phyloP scores from a whole-genome alignment of 2,329 filamentous ascomycete species.

The Trichoderma semiorbis region DNA sequence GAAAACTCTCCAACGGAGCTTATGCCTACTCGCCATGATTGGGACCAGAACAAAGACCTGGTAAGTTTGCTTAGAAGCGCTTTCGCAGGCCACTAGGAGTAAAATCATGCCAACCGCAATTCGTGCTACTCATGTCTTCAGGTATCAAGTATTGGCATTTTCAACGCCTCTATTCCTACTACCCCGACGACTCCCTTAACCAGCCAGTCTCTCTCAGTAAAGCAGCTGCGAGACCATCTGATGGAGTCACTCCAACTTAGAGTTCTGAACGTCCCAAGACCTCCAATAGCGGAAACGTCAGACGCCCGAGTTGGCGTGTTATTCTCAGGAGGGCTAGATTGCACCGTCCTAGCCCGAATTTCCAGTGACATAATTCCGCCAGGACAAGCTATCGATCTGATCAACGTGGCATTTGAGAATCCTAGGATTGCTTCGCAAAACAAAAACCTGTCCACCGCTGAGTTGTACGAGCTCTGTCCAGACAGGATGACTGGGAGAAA shows the following conservation, averaged over 20 bases:
- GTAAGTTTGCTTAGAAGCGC: slow-evolving; percentile 39
- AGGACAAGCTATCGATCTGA: slow-evolving; percentile 71
- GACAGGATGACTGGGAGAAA: slow-evolving; percentile 83
- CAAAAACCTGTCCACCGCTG: slow-evolving; percentile 31
- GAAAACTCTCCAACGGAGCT: slow-evolving; percentile 8
- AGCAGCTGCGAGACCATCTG: slow-evolving; percentile 52
- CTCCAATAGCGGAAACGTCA: slow-evolving; percentile 37
- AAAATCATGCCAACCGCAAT: not conserved
- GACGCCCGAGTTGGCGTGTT: slow-evolving; percentile 68
- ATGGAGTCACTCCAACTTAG: slow-evolving; percentile 61
- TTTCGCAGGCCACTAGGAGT: not conserved
- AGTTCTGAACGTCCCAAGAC: slow-evolving; percentile 61
- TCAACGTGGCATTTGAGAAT: slow-evolving; percentile 98
- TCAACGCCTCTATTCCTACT: slow-evolving; percentile 47
- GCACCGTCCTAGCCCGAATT: slow-evolving; percentile 79
- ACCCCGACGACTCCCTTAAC: slow-evolving; percentile 24
- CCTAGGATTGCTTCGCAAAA: slow-evolving; percentile 65
- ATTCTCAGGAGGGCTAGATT: slow-evolving; percentile 94
- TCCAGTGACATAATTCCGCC: slow-evolving; percentile 70
- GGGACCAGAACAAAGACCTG: slow-evolving; percentile 37
- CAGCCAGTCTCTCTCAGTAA: slow-evolving; percentile 46
- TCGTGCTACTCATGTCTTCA: slow-evolving; percentile 44
- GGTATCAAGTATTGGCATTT: slow-evolving; percentile 53
- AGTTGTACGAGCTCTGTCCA: slow-evolving; percentile 76
- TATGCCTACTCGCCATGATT: slow-evolving; percentile 28